Evolutionary conservation across 495 filamentous ascomycete genomes (phyloP), one percentile per base, ranked within the genome.

Genomic region (Hyaloscypha bicolor): DNA sequence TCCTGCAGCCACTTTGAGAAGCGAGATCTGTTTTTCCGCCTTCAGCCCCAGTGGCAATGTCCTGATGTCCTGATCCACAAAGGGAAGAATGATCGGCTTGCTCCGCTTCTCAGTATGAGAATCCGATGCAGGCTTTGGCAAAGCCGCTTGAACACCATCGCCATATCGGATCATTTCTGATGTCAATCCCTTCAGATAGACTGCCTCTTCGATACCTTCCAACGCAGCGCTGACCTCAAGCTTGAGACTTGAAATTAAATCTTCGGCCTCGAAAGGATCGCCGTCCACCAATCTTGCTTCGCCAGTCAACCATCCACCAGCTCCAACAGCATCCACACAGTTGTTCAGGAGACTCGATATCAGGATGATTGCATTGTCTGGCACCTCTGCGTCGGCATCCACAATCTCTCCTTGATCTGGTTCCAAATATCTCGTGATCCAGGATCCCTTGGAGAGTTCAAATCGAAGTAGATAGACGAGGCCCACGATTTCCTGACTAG

Each of bases 281-380:
- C 71, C 75, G 25, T 82, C 80, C 6, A 79, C 77, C n/a, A 82
- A 69, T 52, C 82, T 76, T 5, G 82, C 76, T 33, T 84, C 82
- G 42, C 86, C 87, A 8, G 87, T 79, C 60, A 97, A 86, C 91
- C 91, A 97, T 33, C 92, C 92, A 14, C 85, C 88, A 21, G 91
- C 82, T 11, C 93, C 93, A n/a, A 97, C 85, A 11, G 92, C 88
- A 78, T 97, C 93, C 11, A 97, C 82, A 51, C 91, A 88, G 69
- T 88, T 87, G 72, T 85, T 90, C 39, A 97, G 82, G 9, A 96
- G 78, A 62, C 88, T 84, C 35, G 85, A 83, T 64, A 92, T 86
- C 51, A 85, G 79, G 60, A 78, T 76, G 59, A 85, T 84, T 73
- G 85, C 86, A 12, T 79, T 84, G 45, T 85, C 81, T 25, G 81